Base-by-base conservation (phyloP, 441 rosid species). In the Biscutella auriculata region DNA sequence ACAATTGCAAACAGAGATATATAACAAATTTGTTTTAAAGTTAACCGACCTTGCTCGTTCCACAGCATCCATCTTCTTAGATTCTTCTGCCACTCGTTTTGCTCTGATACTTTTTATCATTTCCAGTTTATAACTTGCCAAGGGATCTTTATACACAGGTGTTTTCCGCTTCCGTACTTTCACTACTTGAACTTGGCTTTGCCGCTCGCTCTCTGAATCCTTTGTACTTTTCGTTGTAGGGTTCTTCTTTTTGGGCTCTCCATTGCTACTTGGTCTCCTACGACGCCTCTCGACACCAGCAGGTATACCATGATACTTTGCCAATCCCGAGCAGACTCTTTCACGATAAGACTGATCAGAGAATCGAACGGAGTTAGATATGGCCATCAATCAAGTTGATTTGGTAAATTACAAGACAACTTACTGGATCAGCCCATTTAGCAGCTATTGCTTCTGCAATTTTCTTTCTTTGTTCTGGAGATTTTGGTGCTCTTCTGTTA, bases 401-500 rank as follows among this genome's bases (percentile, higher is more conserved):
- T 54, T 27, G 23, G 26, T 10, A 33, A 28, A 42, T 11, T 8
- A 57, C 37, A 12, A 29, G 45, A 19, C 11, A 56, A 74, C 98
- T 86, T 63, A 93, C 98, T 48, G 98, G 90, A 80, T 88, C 85
- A 55, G 91, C 88, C 98, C 98, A 93, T 73, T 93, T 93, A 63
- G 95, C 97, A 66, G 95, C 82, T 65, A 93, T 88, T 53, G 98
- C 88, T 62, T 76, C 90, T 8, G 97, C 92, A 23, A 93, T 93
- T 79, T 79, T 93, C 76, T 70, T 80, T 80, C 77, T 76, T 37
- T 93, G 98, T 59, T 93, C 95, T 0, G 73, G 77, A 49, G 98
- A 66, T 66, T 86, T 93, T 19, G 95, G 92, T 7, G 80, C 90
- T 74, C 94, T 77, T 79, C 70, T 78, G 83, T 76, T 70, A 62